A percentile compares a stretch with the other conserved stretches of the same genome.
These are phyloP conservation scores for Lophium mytilinum DNA, from an alignment of 495 filamentous ascomycete genomes.

Conservation along the genomic window DNA sequence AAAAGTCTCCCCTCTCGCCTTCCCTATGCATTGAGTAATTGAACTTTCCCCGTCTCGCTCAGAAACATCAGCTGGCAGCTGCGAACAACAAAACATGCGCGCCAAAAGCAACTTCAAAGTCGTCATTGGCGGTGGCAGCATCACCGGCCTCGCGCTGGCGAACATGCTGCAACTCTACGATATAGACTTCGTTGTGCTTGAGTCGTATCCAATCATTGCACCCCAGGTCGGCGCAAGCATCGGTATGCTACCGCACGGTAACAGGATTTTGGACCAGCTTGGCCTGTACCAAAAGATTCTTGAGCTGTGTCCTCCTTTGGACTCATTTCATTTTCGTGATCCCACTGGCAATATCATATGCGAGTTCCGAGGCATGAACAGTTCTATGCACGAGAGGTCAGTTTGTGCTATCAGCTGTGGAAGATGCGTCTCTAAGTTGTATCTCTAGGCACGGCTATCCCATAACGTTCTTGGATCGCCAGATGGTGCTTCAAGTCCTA, in stretches of 20 bases:
- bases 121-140: conserved; percentile 35
- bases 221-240: conserved; percentile 1
- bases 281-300: neutral
- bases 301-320: too few species aligned
- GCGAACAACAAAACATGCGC: too few species aligned
- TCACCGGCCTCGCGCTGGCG: conserved; percentile 39
- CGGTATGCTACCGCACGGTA: neutral
- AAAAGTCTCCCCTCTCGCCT: too few species aligned
- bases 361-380: too few species aligned
- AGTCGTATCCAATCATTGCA: conserved; percentile 33
- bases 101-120: conserved; percentile 37
- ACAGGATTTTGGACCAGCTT: neutral
- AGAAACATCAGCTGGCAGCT: too few species aligned
- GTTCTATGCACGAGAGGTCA: too few species aligned
- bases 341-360: too few species aligned
- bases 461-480: neutral
- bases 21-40: too few species aligned
- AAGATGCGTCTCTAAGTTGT: too few species aligned
- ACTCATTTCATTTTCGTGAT: too few species aligned
- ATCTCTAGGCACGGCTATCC: neutral
- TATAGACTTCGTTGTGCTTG: conserved; percentile 46
- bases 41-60: too few species aligned
- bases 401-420: too few species aligned
- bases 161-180: conserved; percentile 37
- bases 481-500: neutral